Evolutionary conservation across 179 eudicot genomes (phyloP).

Genomic region (Nepenthes alata): DNA sequence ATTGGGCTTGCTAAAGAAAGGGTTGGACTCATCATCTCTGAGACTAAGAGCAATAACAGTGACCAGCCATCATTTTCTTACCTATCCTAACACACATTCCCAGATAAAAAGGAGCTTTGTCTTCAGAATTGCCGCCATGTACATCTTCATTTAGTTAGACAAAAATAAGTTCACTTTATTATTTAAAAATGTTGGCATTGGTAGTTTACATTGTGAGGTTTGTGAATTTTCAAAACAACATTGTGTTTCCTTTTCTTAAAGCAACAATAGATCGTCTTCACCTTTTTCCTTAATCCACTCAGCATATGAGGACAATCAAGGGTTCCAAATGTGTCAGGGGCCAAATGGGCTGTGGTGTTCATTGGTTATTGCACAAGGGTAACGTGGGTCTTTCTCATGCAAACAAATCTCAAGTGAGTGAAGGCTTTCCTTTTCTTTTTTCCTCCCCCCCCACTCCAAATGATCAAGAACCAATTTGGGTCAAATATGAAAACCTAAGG

Average conservation of each 20-base stretch:
- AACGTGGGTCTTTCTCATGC: background rate
- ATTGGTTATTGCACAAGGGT: slow-evolving; percentile 4
- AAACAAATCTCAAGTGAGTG: background rate
- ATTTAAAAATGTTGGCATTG: background rate
- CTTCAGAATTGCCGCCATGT: no score
- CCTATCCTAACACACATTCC: background rate
- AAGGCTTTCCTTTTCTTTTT: background rate
- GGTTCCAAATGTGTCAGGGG: background rate
- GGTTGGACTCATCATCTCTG: background rate
- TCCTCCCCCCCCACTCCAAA: background rate
- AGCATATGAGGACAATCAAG: slow-evolving; percentile 1
- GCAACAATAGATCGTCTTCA: background rate
- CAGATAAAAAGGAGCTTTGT: background rate
- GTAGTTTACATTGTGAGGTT: background rate
- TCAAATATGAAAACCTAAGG: background rate
- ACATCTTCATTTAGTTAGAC: background rate
- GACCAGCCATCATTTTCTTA: background rate
- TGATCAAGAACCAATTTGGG: background rate
- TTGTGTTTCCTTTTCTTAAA: background rate
- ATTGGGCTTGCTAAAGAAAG: background rate
- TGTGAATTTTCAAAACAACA: slow-evolving; percentile 1
- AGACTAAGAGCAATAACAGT: background rate
- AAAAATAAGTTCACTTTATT: background rate
- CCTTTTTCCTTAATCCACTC: background rate
- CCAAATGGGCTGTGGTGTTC: background rate